Evolutionary conservation across 2,329 filamentous ascomycete species (phyloP), one percentile per base, ranked within the genome.

Genomic region (Dactylellina leptospora): DNA sequence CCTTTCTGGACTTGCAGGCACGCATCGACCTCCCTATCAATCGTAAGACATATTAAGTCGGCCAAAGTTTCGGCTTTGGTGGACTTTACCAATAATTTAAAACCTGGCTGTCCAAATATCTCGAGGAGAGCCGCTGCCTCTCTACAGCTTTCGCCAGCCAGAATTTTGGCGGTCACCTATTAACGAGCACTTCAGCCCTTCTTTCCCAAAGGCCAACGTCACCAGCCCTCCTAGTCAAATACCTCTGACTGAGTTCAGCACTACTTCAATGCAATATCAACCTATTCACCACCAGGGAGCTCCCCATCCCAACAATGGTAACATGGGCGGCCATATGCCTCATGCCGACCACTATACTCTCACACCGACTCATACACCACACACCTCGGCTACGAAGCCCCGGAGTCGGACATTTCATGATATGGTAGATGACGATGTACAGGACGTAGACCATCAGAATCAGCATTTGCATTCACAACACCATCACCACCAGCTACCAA

Each of bases 401-500:
- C 51, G 68, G 30, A 72, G 68, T 50, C 33, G 68, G 18, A 64
- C 68, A 42, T 72, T 72, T 55, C 68, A 72, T 72, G 68, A 72
- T 42, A 72, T 72, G 68, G 60, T 64, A 30, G 76, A 76, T 20
- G 76, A 76, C 6, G 76, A 76, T 36, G 76, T 76, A 30, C 75
- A 75, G 54, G 76, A 76, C 61, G 75, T 75, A 36, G 76, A 77
- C 50, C 63, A 74, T 25, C 72, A 70, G 18, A 54, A 66, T 28
- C 73, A 61, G 33, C 60, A 66, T 47, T 50, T 61, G 23, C 66
- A 73, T 22, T 60, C 68, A 36, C 75, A 76, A 28, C 76, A 76
- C 47, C 76, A 76, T 28, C 58, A 66, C 23, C 74, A 75, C 50
- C 76, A 77, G 36, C 74, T 75, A 9, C 76, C 75, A 63, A 81